These are phyloP conservation scores for Clarkia xantiana DNA, from an alignment of 345 rosid genomes.

Conservation along the genomic window DNA sequence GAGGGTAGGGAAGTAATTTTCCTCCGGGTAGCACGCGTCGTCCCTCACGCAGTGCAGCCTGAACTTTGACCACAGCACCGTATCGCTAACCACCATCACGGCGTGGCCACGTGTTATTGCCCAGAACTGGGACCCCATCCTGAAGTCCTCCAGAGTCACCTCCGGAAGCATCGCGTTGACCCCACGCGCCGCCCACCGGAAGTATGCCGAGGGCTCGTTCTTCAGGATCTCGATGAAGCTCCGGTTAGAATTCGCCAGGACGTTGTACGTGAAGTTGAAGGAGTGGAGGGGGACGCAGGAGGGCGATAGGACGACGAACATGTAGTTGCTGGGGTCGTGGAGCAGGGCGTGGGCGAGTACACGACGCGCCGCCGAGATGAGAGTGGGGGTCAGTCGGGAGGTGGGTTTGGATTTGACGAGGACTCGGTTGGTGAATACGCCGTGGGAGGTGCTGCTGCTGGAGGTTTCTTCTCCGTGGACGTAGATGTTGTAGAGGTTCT, in stretches of 20 bases:
- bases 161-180: slow-evolving; percentile 55
- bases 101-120: slow-evolving; percentile 57
- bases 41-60: slow-evolving; percentile 32
- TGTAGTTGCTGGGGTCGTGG: slow-evolving; percentile 37
- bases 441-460: no score
- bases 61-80: slow-evolving; percentile 45
- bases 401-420: no score
- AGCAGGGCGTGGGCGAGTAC: slow-evolving; percentile 55
- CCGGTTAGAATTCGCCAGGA: slow-evolving; percentile 20
- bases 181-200: slow-evolving; percentile 78
- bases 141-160: slow-evolving; percentile 48
- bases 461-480: slow-evolving; percentile 70
- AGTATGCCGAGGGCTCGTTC: slow-evolving; percentile 38
- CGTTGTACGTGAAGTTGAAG: slow-evolving; percentile 37
- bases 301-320: slow-evolving; percentile 60
- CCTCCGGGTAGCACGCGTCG: slow-evolving; percentile 60
- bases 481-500: slow-evolving; percentile 41
- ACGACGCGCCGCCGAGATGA: slow-evolving; percentile 58
- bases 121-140: slow-evolving; percentile 91
- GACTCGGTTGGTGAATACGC: slow-evolving; percentile 40
- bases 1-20: slow-evolving; percentile 67
- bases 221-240: slow-evolving; percentile 66
- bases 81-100: slow-evolving; percentile 42
- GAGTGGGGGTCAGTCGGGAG: slow-evolving; percentile 43
- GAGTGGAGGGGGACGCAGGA: slow-evolving; percentile 61